A percentile compares a stretch with the other conserved stretches of the same genome.
phyloP scores from a whole-genome alignment of 2,329 filamentous ascomycete species.

The Aulographum hederae region DNA sequence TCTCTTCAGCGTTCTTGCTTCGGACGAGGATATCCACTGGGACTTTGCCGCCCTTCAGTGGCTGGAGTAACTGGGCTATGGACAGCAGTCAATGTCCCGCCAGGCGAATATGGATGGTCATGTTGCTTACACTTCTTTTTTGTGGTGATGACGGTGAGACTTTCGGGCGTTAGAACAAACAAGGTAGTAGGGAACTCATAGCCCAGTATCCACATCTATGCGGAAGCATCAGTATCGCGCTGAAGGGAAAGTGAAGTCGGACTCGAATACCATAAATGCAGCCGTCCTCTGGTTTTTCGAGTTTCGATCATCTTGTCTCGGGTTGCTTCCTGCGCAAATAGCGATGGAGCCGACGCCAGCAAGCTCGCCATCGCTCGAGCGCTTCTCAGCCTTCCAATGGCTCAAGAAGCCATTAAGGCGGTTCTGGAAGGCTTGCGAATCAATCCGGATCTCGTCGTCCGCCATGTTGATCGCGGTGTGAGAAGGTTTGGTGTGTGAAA shows the following conservation, averaged over 20 bases:
- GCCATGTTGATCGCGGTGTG: slow-evolving; percentile 22
- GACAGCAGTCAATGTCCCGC: slow-evolving; percentile 14
- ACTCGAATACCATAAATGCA: slow-evolving; percentile 65
- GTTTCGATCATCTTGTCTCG: slow-evolving; percentile 84
- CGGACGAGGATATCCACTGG: slow-evolving; percentile 83
- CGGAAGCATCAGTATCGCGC: slow-evolving; percentile 2
- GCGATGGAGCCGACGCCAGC: slow-evolving; percentile 72
- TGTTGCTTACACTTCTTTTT: slow-evolving; percentile 68
- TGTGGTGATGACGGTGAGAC: slow-evolving; percentile 83
- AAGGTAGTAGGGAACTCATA: slow-evolving; percentile 97
- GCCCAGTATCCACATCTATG: slow-evolving; percentile 88
- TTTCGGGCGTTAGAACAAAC: slow-evolving; percentile 78
- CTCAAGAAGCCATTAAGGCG: slow-evolving; percentile 73
- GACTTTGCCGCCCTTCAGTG: slow-evolving; percentile 79
- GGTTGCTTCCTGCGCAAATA: slow-evolving; percentile 85
- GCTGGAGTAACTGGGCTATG: slow-evolving; percentile 77
- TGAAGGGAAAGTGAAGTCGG: slow-evolving; percentile 3
- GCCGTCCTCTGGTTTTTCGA: slow-evolving; percentile 90
- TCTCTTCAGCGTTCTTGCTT: slow-evolving; percentile 80
- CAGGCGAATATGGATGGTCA: slow-evolving; percentile 8
- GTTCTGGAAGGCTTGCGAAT: slow-evolving; percentile 84
- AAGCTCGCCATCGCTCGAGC: slow-evolving; percentile 69
- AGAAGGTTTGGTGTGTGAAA: not conserved
- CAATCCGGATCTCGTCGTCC: slow-evolving; percentile 76
- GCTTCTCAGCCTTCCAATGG: slow-evolving; percentile 93